A percentile compares a stretch with the other conserved stretches of the same genome.
Conservation (phyloP, 129 eudicot genomes). For the Centella asiatica region DNA sequence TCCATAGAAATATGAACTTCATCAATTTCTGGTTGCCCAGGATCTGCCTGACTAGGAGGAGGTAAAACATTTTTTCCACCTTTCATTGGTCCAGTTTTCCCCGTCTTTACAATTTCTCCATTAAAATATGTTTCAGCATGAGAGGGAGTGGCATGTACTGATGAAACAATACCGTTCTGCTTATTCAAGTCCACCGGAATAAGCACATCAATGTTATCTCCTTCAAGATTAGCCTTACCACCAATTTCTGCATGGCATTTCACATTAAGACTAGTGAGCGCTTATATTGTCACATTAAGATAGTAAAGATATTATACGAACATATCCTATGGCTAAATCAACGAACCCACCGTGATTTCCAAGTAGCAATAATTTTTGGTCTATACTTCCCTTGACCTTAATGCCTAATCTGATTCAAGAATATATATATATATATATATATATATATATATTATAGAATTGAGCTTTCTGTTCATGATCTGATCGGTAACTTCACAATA, state of each 20-base stretch:
- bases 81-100: background rate
- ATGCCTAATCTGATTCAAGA: background rate
- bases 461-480: too few species aligned
- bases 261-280: background rate
- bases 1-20: background rate
- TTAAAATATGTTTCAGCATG: conserved; percentile 4
- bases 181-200: conserved; percentile 5
- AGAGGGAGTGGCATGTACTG: conserved; percentile 7
- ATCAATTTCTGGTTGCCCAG: conserved; percentile 1
- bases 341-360: too few species aligned
- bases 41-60: conserved; percentile 15
- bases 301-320: too few species aligned
- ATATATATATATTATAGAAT: too few species aligned
- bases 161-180: conserved; percentile 2
- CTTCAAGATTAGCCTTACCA: conserved; percentile 10
- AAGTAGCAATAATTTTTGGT: background rate
- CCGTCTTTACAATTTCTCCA: background rate
- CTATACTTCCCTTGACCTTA: background rate
- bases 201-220: conserved; percentile 8
- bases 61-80: conserved; percentile 6
- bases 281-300: background rate
- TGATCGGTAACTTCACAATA: too few species aligned
- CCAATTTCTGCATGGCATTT: conserved; percentile 22
- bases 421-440: too few species aligned
- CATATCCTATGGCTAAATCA: too few species aligned